phyloP scores from a whole-genome alignment of 768 basidiomycete species.

The Boletales sp. region DNA sequence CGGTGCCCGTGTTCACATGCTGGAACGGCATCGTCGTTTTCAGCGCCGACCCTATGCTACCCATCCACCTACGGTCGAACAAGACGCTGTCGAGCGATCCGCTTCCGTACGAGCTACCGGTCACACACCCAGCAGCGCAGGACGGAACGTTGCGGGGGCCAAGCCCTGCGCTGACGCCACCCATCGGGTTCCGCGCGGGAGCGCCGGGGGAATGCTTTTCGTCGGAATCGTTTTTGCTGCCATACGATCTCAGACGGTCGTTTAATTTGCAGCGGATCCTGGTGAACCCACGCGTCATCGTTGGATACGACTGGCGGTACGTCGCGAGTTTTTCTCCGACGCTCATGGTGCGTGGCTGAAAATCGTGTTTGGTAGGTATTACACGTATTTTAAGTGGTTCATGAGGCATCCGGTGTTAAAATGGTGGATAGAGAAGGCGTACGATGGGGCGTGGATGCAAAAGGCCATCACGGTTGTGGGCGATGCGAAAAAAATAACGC shows the following conservation, averaged over 20 bases:
- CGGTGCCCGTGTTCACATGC: slow-evolving; percentile 42
- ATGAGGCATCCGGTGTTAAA: slow-evolving; percentile 36
- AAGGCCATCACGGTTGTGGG: slow-evolving; percentile 36
- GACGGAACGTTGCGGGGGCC: slow-evolving; percentile 12
- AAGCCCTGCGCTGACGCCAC: slow-evolving; percentile 20
- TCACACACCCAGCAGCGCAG: slow-evolving; percentile 12
- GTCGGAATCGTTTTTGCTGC: slow-evolving; percentile 39
- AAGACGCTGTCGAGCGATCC: slow-evolving; percentile 33
- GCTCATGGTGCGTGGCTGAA: too few species aligned
- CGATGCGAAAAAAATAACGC: slow-evolving; percentile 15
- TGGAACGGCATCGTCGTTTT: slow-evolving; percentile 46
- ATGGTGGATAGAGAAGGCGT: slow-evolving; percentile 41
- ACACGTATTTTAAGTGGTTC: slow-evolving; percentile 34
- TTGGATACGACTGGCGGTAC: slow-evolving; percentile 23
- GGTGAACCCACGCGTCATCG: too few species aligned
- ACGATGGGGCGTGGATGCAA: slow-evolving; percentile 38
- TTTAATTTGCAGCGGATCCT: slow-evolving; percentile 35
- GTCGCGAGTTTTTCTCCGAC: too few species aligned
- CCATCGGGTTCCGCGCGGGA: slow-evolving; percentile 15
- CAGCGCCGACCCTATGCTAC: slow-evolving; percentile 39
- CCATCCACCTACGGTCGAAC: slow-evolving; percentile 36
- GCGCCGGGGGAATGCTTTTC: slow-evolving; percentile 17
- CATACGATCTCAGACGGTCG: slow-evolving; percentile 40
- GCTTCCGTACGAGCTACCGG: slow-evolving; percentile 16
- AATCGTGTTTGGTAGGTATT: slow-evolving; percentile 13